Conservation (phyloP, 2,329 filamentous ascomycete genomes). For the Colletotrichum caudatum region DNA sequence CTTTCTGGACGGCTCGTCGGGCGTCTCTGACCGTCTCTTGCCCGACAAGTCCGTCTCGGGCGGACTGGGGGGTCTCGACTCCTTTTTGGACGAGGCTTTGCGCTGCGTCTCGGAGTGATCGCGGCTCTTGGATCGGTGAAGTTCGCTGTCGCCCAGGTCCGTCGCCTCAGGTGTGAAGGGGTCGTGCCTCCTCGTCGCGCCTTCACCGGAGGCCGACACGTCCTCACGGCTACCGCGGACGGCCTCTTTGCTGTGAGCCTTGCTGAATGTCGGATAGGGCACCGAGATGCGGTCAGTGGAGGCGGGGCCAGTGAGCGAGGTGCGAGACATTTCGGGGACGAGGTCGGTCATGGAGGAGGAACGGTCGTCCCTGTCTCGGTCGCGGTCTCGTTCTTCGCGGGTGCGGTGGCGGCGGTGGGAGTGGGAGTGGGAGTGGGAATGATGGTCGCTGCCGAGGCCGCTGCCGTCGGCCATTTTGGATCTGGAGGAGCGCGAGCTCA, state of each 20-base stretch:
- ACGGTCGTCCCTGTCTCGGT: slow-evolving; percentile 51
- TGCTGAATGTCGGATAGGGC: slow-evolving; percentile 87
- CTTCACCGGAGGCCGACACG: slow-evolving; percentile 49
- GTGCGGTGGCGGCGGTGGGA: slow-evolving; percentile 40
- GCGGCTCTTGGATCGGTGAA: slow-evolving; percentile 61
- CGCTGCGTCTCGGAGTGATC: slow-evolving; percentile 52
- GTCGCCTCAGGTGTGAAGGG: slow-evolving; percentile 78
- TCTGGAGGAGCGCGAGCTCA: slow-evolving; percentile 42
- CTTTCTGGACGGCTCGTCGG: slow-evolving; percentile 44
- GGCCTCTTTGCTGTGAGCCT: slow-evolving; percentile 90
- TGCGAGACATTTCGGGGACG: slow-evolving; percentile 59
- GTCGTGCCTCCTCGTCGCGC: slow-evolving; percentile 52
- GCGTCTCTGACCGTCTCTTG: slow-evolving; percentile 51
- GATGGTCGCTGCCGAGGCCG: slow-evolving; percentile 29
- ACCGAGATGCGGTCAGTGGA: slow-evolving; percentile 63
- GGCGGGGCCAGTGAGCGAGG: slow-evolving; percentile 48
- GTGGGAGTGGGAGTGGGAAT: slow-evolving; percentile 39
- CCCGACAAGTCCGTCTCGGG: slow-evolving; percentile 72
- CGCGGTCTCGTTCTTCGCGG: slow-evolving; percentile 41
- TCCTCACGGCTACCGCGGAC: slow-evolving; percentile 75
- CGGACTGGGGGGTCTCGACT: slow-evolving; percentile 69
- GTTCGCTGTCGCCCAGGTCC: slow-evolving; percentile 69
- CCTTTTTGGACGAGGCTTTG: slow-evolving; percentile 57
- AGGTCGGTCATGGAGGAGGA: slow-evolving; percentile 61
- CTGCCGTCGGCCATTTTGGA: slow-evolving; percentile 42